A percentile compares a stretch with the other conserved stretches of the same genome.
Conservation (phyloP, 139 green algal species). For the Chlamydomonas applanata region DNA sequence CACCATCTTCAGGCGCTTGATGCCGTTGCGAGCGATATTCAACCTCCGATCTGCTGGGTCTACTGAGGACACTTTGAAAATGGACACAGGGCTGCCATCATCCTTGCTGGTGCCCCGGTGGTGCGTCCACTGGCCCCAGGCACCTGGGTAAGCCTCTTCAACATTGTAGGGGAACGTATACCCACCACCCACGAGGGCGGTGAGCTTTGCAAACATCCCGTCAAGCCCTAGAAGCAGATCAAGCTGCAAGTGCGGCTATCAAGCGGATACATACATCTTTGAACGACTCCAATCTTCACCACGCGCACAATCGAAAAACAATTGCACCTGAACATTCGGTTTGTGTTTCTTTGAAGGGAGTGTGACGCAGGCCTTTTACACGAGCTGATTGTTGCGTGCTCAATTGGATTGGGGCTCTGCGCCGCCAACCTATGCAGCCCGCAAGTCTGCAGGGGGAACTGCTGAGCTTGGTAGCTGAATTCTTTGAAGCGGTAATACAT, state of each 20-base stretch:
- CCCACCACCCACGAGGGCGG: constrained; percentile 62
- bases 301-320: too few species aligned
- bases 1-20: constrained; percentile 78
- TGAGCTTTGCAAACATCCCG: constrained; percentile 81
- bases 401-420: too few species aligned
- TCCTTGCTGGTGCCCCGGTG: constrained; percentile 60
- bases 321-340: too few species aligned
- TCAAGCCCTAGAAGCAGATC: constrained; percentile 45
- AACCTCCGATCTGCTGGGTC: constrained; percentile 61
- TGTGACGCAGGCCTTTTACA: too few species aligned
- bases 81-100: constrained; percentile 65
- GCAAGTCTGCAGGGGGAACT: too few species aligned
- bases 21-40: constrained; percentile 70
- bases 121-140: constrained; percentile 79
- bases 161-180: constrained; percentile 67
- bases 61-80: constrained; percentile 68
- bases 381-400: too few species aligned
- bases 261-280: too few species aligned
- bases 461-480: constrained; percentile 26
- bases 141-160: constrained; percentile 44
- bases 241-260: too few species aligned
- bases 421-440: too few species aligned
- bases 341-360: too few species aligned
- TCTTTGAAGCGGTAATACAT: constrained; percentile 47
- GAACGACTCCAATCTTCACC: too few species aligned